Conservation (phyloP, 2,329 filamentous ascomycete species). For the Sporothrix variecibatus region DNA sequence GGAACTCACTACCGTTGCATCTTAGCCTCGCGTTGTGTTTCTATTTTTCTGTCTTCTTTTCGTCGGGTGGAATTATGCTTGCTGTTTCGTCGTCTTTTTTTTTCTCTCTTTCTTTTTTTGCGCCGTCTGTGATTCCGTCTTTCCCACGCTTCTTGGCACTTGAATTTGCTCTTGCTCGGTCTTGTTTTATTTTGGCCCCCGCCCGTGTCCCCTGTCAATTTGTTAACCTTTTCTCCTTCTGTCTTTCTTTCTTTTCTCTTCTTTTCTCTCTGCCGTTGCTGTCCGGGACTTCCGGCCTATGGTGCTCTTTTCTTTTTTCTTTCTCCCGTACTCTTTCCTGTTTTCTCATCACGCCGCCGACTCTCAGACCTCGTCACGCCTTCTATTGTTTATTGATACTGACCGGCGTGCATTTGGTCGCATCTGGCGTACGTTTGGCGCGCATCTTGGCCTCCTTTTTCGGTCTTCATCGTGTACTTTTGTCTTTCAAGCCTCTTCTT, state of each 20-base stretch:
- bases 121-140: neutral
- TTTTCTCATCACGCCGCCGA: neutral
- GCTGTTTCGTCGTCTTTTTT: neutral
- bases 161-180: neutral
- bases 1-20: neutral
- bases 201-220: neutral
- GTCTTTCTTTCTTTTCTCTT: neutral
- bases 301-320: neutral
- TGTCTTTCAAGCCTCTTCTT: neutral
- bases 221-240: neutral
- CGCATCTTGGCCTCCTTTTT: neutral
- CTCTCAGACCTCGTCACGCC: neutral
- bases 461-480: neutral
- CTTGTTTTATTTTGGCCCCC: neutral
- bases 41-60: neutral
- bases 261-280: neutral
- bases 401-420: neutral
- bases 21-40: neutral
- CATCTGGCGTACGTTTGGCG: neutral
- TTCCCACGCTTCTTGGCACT: neutral
- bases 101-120: neutral
- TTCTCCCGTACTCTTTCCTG: no score
- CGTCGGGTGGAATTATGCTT: neutral
- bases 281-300: neutral
- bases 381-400: neutral